phyloP scores from a whole-genome alignment of 2,329 filamentous ascomycete species.

The Triangularia setosa region DNA sequence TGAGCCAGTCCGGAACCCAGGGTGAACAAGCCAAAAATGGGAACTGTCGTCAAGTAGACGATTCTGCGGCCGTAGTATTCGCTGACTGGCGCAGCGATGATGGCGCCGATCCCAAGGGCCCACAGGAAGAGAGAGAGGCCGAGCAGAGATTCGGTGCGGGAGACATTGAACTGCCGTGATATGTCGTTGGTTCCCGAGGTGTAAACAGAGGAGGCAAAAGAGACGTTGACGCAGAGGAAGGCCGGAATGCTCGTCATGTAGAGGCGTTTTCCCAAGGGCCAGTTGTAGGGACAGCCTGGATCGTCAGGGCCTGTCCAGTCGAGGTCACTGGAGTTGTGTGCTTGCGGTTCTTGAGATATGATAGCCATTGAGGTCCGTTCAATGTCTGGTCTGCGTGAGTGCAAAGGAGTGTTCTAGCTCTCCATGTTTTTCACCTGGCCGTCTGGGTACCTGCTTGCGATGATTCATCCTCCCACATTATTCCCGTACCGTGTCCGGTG shows the following conservation, averaged over 20 bases:
- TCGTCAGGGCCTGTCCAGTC: conserved; percentile 11
- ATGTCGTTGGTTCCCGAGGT: conserved; percentile 10
- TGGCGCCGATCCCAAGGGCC: conserved; percentile 12
- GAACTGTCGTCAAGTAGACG: conserved; percentile 9
- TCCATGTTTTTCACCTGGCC: not conserved
- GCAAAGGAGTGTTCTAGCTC: not conserved
- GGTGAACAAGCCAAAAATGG: conserved; percentile 12
- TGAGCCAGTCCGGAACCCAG: conserved; percentile 9
- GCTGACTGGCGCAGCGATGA: conserved; percentile 15
- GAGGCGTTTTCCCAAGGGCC: conserved; percentile 12
- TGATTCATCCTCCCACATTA: not conserved
- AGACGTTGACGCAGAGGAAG: conserved; percentile 11
- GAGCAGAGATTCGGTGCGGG: conserved; percentile 9
- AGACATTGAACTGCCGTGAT: conserved; percentile 2
- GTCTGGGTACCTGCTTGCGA: not conserved
- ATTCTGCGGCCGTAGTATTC: conserved; percentile 12
- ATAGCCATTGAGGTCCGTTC: not conserved
- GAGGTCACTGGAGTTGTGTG: not conserved
- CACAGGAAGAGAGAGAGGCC: conserved; percentile 15
- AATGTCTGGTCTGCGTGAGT: not conserved
- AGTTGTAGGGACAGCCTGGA: conserved; percentile 14
- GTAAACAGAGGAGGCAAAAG: conserved; percentile 16
- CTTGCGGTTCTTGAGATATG: not conserved
- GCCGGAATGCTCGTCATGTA: conserved; percentile 15
- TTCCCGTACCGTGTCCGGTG: not conserved